These are phyloP conservation scores for Tricharina praecox DNA, from an alignment of 495 filamentous ascomycete species.

Conservation along the genomic window DNA sequence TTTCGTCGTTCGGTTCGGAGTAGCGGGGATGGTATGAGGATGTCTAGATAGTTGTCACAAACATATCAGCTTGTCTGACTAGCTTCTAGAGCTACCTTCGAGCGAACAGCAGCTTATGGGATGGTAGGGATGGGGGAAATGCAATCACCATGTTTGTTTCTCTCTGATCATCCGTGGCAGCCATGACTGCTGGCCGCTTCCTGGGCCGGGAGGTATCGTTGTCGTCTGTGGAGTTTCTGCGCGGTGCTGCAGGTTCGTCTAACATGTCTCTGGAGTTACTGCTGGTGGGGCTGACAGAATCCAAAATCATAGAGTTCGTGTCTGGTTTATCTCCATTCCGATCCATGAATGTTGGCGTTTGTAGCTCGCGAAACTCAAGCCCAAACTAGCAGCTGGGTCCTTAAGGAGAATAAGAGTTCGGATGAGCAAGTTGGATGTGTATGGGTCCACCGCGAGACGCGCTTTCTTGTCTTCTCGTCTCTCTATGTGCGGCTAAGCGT, in stretches of 20 bases:
- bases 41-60: not conserved
- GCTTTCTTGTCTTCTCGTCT: no score
- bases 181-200: constrained; percentile 27
- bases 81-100: no score
- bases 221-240: constrained; percentile 27
- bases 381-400: no score
- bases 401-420: no score
- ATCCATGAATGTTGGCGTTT: constrained; percentile 24
- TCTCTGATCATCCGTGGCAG: constrained; percentile 21
- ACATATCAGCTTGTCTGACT: not conserved
- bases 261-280: constrained; percentile 26
- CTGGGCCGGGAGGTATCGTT: constrained; percentile 23
- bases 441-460: no score
- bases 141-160: not conserved
- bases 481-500: no score
- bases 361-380: no score
- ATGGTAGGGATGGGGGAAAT: not conserved
- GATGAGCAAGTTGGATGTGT: no score
- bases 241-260: constrained; percentile 26
- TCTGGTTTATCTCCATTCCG: constrained; percentile 26
- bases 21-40: not conserved
- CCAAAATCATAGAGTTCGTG: constrained; percentile 24
- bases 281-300: constrained; percentile 24
- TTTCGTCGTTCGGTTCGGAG: not conserved
- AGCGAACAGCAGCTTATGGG: not conserved